Base-by-base conservation (phyloP, 2,329 filamentous ascomycete genomes). In the Diaporthe citrichinensis region DNA sequence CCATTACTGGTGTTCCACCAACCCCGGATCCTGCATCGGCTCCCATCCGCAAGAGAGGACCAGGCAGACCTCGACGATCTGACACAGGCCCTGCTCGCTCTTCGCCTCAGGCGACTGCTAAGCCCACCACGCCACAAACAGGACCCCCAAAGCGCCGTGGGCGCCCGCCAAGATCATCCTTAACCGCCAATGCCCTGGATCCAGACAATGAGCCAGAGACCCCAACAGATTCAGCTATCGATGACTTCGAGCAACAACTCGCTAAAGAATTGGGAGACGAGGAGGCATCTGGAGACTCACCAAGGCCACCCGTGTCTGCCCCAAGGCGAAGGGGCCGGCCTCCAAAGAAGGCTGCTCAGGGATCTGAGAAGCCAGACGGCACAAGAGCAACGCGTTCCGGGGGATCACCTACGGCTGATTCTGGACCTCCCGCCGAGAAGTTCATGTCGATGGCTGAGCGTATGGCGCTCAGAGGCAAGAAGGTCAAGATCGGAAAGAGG, bases 401-500 rank as follows among this genome's bases (percentile, higher is more conserved):
- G 6, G 59, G 41, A 49, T 39, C 34, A 49, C 49, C 76, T 25
- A 57, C 73, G 23, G 53, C 71, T 73, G 46, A 73, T 31, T 58
- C 72, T 31, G 62, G 67, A 17, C 58, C 72, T 44, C 39, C 74
- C 12, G 55, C 80, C 61, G 80, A 79, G 15, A 81, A 84, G 15
- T 86, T 88, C 65, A 84, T 91, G 83, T 91, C 90, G 8, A 87
- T 92, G 87, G 86, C 87, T 51, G 90, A 91, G 78, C 86, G 89
- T n/a, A 88, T 90, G 85, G 88, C 86, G 46, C 82, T 90, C 2
- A 85, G 83, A 71, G 90, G 89, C 15, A 90, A 86, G 80, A 87
- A 85, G 71, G 86, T 91, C 77, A 90, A 86, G 81, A 90, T 91
- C 59, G 83, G 84, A 31, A 82, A 82, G 73, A 83, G 84, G 20